Percentiles rank a stretch among this genome's conserved stretches.
Conservation (phyloP, 1,139 yeast species). For the Hansenula lynferdii region DNA sequence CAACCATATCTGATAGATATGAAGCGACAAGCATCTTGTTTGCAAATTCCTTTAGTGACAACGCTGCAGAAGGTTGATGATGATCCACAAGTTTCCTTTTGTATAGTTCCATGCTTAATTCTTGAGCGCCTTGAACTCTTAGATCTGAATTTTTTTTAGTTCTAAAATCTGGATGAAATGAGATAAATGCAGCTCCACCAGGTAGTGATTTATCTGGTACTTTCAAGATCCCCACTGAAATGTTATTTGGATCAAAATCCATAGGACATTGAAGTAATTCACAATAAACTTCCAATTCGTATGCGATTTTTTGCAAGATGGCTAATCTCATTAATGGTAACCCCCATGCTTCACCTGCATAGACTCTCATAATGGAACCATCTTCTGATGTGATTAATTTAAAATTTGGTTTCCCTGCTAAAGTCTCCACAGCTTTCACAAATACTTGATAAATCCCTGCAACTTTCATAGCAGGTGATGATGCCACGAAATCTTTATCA, state of each 20-base stretch:
- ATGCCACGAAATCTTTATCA: neutral
- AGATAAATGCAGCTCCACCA: neutral
- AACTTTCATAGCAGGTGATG: neutral
- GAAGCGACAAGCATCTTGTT: constrained; percentile 1
- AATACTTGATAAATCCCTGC: neutral
- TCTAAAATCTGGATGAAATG: neutral
- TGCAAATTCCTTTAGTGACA: neutral
- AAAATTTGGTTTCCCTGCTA: neutral
- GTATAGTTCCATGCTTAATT: neutral
- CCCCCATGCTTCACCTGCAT: neutral
- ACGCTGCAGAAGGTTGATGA: neutral
- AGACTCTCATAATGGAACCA: neutral
- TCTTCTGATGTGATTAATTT: neutral
- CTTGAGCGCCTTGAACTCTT: neutral
- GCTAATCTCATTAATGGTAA: constrained; percentile 1
- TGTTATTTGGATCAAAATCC: neutral
- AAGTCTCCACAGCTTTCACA: neutral
- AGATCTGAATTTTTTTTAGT: neutral
- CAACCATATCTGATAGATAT: constrained; percentile 1
- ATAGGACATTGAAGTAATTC: constrained; percentile 1
- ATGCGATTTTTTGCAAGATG: neutral
- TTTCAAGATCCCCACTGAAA: neutral
- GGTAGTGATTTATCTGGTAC: neutral
- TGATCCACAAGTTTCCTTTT: neutral
- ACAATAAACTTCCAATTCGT: neutral